Percentiles rank a stretch among this genome's conserved stretches.
Evolutionary conservation across 2,329 filamentous ascomycete species (phyloP).

Genomic region (Camptophora hylomeconis): DNA sequence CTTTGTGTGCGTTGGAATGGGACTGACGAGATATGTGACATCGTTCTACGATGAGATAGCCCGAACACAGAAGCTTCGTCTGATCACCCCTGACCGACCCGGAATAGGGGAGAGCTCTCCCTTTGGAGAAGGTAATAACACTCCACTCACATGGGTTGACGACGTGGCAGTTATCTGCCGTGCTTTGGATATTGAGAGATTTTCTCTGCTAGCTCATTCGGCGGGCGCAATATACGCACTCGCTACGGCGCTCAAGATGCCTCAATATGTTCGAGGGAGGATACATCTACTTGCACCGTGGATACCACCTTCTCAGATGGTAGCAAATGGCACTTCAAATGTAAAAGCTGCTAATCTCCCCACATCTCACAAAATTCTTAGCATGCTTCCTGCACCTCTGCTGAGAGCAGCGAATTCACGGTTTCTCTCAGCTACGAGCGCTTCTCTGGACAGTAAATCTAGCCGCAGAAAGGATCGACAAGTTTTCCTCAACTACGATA

Average conservation of each 20-base stretch:
- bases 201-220: conserved; percentile 90
- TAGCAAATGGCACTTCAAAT: conserved; percentile 54
- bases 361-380: conserved; percentile 78
- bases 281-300: conserved; percentile 91
- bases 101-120: conserved; percentile 86
- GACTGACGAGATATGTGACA: conserved; percentile 85
- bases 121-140: conserved; percentile 68
- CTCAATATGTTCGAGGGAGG: conserved; percentile 83
- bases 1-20: conserved; percentile 97
- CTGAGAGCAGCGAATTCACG: conserved; percentile 90
- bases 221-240: conserved; percentile 96
- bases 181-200: conserved; percentile 80
- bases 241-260: conserved; percentile 87
- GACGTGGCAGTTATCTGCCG: conserved; percentile 94
- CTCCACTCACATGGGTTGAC: conserved; percentile 82
- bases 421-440: conserved; percentile 81
- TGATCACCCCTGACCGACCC: conserved; percentile 88
- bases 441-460: conserved; percentile 14
- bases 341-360: conserved; percentile 70
- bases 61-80: conserved; percentile 68
- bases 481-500: too few relatives aligned
- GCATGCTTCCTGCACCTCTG: conserved; percentile 78
- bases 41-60: conserved; percentile 96
- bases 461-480: conserved; percentile 13
- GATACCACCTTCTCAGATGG: conserved; percentile 90